Evolutionary conservation across 148 eudicot genomes (phyloP).

Genomic region (Vaccinium macrocarpon): DNA sequence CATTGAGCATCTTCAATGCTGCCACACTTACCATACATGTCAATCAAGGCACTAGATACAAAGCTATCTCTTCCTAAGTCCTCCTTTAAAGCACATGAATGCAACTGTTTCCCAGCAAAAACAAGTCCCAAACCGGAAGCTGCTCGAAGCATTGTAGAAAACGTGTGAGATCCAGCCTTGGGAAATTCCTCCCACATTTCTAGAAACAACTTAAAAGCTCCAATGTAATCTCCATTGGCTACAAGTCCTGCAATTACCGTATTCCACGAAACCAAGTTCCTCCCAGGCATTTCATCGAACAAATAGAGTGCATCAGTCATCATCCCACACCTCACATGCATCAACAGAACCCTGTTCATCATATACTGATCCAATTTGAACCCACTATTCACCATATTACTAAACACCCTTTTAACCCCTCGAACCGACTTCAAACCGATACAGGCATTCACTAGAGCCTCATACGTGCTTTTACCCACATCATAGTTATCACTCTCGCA

Average conservation of each 20-base stretch:
- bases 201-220: conserved; percentile 63
- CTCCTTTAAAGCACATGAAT: conserved; percentile 62
- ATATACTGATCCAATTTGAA: conserved; percentile 63
- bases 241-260: conserved; percentile 72
- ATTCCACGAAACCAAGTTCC: conserved; percentile 77
- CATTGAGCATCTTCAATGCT: conserved; percentile 65
- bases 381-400: conserved; percentile 46
- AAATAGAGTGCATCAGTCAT: conserved; percentile 65
- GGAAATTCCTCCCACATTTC: conserved; percentile 51
- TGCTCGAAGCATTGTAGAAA: conserved; percentile 63
- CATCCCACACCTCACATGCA: conserved; percentile 86
- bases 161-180: conserved; percentile 49
- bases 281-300: conserved; percentile 69
- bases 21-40: conserved; percentile 89
- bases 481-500: conserved; percentile 36
- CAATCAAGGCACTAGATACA: conserved; percentile 71
- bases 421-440: conserved; percentile 61
- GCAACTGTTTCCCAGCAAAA: conserved; percentile 65
- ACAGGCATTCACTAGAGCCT: conserved; percentile 72
- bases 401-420: conserved; percentile 69
- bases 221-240: conserved; percentile 55
- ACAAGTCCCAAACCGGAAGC: conserved; percentile 57
- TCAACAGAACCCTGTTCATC: conserved; percentile 70
- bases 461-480: conserved; percentile 47
- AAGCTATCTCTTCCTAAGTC: conserved; percentile 47